Conservation (phyloP, 257 asterid species). For the Plantago ovata region DNA sequence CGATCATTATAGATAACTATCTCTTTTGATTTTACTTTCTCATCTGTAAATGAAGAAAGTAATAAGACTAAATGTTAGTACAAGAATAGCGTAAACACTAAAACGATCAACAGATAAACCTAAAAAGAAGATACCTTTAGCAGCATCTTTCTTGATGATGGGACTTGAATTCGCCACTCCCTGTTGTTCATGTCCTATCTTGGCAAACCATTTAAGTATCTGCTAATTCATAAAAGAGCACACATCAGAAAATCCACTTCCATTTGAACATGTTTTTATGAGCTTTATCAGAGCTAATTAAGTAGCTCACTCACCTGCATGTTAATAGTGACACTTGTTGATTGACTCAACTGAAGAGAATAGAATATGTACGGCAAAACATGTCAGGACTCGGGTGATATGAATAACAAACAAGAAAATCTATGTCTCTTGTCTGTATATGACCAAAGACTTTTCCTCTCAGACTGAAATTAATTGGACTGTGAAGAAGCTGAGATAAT, state of each 20-base stretch:
- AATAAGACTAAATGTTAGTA: background rate
- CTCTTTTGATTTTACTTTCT: constrained; percentile 1
- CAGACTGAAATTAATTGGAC: constrained; percentile 1
- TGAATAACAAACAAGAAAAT: background rate
- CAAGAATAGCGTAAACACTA: background rate
- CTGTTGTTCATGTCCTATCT: background rate
- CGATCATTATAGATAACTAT: background rate
- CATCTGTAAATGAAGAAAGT: constrained; percentile 22
- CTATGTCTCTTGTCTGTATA: background rate
- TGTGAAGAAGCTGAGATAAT: background rate
- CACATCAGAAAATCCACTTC: background rate
- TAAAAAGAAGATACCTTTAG: constrained; percentile 1
- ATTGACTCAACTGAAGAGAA: background rate
- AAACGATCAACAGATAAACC: background rate
- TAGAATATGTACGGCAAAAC: background rate
- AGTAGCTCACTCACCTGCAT: constrained; percentile 5
- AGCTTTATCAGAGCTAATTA: background rate
- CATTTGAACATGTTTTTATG: background rate
- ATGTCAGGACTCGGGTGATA: no score
- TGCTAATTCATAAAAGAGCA: background rate
- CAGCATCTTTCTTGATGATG: background rate
- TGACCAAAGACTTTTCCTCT: background rate
- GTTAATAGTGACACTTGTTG: background rate
- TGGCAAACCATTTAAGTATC: constrained; percentile 17
- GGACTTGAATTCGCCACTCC: background rate